Base-by-base conservation (phyloP, 257 asterid genomes). In the Petrea volubilis region DNA sequence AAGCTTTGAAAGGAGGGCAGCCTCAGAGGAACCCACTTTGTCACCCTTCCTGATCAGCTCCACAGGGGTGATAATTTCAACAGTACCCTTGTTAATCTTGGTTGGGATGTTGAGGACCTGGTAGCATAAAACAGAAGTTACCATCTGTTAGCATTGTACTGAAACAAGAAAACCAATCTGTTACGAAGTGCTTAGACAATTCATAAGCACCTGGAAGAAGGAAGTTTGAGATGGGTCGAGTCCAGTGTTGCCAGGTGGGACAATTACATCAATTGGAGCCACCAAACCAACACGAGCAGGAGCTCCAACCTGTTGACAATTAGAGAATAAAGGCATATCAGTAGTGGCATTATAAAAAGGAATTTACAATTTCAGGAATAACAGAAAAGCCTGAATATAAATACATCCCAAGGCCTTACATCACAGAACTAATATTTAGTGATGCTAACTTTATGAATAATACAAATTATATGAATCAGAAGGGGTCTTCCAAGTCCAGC, bases 241-340 rank as follows among this genome's bases (percentile, higher is more conserved):
- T 11, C 98, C 98, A 27, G 98, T 93, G 86, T 93, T 93, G 2
- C 98, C 98, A 29, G 97, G 96, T 40, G 97, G 97, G 21, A 93
- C 98, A 59, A 93, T 86, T 8, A 93, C 98, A 74, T 93, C 98
- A 74, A 86, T 83, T 1, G 98, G 98, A 9, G 98, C 98, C 33
- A 93, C 94, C 73, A 93, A 57, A 70, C 98, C 96, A 51, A 93
- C 98, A 77, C 98, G 97, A 64, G 98, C 98, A 71, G 99, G 99
- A 2, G 99, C 99, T 64, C 99, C 99, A 74, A 95, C 99, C 98
- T 93, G 74, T 66, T 53, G 43, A n/a, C n/a, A n/a, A n/a, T n/a
- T n/a, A n/a, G n/a, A n/a, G n/a, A n/a, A n/a, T n/a, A n/a, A n/a
- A n/a, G n/a, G n/a, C n/a, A n/a, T n/a, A n/a, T n/a, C n/a, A n/a